phyloP scores from a whole-genome alignment of 306 rosid species.

The Rosa lucieae region DNA sequence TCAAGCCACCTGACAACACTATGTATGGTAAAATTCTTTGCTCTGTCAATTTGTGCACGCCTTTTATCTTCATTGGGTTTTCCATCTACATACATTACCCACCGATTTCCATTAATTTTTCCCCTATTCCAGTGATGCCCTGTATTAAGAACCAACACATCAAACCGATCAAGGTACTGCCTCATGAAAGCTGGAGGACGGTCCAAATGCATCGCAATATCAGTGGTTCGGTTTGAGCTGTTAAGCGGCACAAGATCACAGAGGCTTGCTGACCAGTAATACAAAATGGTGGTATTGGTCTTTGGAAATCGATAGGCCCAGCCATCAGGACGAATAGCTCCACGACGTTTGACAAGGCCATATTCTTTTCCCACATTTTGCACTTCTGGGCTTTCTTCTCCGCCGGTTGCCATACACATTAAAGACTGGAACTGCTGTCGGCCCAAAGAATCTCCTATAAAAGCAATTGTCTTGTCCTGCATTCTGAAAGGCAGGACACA shows the following conservation, averaged over 20 bases:
- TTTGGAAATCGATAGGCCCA: constrained; percentile 84
- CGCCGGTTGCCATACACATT: constrained; percentile 88
- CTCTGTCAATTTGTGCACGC: constrained; percentile 50
- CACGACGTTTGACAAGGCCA: constrained; percentile 67
- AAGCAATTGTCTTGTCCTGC: constrained; percentile 89
- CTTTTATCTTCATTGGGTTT: constrained; percentile 53
- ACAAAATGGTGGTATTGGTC: constrained; percentile 82
- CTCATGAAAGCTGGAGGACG: constrained; percentile 84
- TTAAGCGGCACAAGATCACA: constrained; percentile 70
- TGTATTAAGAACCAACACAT: constrained; percentile 87
- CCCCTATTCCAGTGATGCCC: constrained; percentile 98
- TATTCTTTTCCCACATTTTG: constrained; percentile 70
- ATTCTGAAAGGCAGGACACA: constrained; percentile 54
- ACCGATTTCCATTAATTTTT: constrained; percentile 67
- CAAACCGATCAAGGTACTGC: constrained; percentile 52
- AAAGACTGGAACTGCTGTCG: constrained; percentile 92
- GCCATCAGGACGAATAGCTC: constrained; percentile 93
- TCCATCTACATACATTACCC: constrained; percentile 82
- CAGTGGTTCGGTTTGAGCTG: constrained; percentile 38
- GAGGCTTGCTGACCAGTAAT: constrained; percentile 94
- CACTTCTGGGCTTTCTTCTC: constrained; percentile 66
- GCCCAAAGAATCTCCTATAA: constrained; percentile 87
- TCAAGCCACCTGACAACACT: constrained; percentile 75
- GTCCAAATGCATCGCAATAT: constrained; percentile 91
- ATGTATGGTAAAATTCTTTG: constrained; percentile 71